A percentile compares a stretch with the other conserved stretches of the same genome.
phyloP scores from a whole-genome alignment of 257 asterid species.

The Solanum tarijense region DNA sequence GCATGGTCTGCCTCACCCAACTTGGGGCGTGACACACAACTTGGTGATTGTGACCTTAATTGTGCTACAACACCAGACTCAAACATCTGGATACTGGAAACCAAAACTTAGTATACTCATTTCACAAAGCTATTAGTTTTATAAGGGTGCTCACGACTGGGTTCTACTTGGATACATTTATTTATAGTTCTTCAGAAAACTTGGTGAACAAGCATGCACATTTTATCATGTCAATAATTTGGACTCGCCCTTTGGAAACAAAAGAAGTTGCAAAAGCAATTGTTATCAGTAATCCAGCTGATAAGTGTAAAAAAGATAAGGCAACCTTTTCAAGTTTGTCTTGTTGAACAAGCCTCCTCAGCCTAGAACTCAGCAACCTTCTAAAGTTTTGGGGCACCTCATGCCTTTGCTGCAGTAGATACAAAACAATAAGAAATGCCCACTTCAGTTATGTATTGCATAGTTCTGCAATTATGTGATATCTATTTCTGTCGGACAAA shows the following conservation, averaged over 20 bases:
- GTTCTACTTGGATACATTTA: background rate
- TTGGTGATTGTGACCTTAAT: background rate
- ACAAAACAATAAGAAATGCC: background rate
- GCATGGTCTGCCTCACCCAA: background rate
- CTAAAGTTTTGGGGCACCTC: slow-evolving; percentile 76
- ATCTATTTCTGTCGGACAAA: background rate
- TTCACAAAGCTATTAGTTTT: background rate
- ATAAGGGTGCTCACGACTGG: background rate
- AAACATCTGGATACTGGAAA: background rate
- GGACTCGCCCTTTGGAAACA: background rate
- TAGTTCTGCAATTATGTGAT: background rate
- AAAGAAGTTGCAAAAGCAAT: background rate
- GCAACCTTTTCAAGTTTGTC: slow-evolving; percentile 81
- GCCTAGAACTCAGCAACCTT: slow-evolving; percentile 57
- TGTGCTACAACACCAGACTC: background rate
- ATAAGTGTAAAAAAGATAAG: background rate
- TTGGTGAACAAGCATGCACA: background rate
- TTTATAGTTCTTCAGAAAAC: background rate
- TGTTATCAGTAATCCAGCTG: background rate
- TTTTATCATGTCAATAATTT: background rate
- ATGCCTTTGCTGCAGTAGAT: slow-evolving; percentile 53
- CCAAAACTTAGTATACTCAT: background rate
- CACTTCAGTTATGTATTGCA: background rate
- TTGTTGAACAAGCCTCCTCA: slow-evolving; percentile 84
- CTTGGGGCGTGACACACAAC: background rate